Evolutionary conservation across 169 alveolate species (phyloP).

Genomic region (Cryptosporidium canis): DNA sequence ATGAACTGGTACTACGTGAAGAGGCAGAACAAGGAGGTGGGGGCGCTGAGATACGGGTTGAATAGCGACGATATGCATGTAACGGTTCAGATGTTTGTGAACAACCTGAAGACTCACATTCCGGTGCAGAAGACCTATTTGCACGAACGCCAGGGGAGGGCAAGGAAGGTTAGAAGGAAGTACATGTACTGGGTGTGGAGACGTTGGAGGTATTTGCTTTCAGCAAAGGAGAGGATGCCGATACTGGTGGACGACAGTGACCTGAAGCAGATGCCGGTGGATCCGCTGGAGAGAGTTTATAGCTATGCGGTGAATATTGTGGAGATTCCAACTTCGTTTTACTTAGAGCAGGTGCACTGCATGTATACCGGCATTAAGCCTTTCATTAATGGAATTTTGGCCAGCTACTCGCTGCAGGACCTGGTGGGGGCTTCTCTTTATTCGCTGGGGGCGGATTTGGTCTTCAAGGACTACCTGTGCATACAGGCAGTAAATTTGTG

Average conservation of each 20-base stretch:
- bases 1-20: conserved; percentile 21
- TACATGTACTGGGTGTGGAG: conserved; percentile 42
- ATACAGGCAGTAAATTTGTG: conserved; percentile 64
- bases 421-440: conserved; percentile 52
- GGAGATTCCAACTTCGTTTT: conserved; percentile 33
- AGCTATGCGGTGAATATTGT: conserved; percentile 29
- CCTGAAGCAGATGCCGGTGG: conserved; percentile 17
- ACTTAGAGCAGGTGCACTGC: conserved; percentile 42
- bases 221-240: conserved; percentile 72
- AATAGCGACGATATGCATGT: conserved; percentile 71
- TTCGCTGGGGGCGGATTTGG: background rate
- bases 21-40: conserved; percentile 22
- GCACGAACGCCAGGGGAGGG: conserved; percentile 37
- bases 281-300: conserved; percentile 67
- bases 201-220: conserved; percentile 55
- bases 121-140: conserved; percentile 59
- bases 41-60: conserved; percentile 52
- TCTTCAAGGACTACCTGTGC: conserved; percentile 30
- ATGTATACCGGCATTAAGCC: conserved; percentile 57
- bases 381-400: conserved; percentile 42
- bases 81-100: conserved; percentile 31
- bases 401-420: conserved; percentile 61
- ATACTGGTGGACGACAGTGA: conserved; percentile 47
- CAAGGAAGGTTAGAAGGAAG: conserved; percentile 52
- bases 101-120: conserved; percentile 40